Conservation (phyloP, 2,329 filamentous ascomycete species). For the Colletotrichum somersetense region DNA sequence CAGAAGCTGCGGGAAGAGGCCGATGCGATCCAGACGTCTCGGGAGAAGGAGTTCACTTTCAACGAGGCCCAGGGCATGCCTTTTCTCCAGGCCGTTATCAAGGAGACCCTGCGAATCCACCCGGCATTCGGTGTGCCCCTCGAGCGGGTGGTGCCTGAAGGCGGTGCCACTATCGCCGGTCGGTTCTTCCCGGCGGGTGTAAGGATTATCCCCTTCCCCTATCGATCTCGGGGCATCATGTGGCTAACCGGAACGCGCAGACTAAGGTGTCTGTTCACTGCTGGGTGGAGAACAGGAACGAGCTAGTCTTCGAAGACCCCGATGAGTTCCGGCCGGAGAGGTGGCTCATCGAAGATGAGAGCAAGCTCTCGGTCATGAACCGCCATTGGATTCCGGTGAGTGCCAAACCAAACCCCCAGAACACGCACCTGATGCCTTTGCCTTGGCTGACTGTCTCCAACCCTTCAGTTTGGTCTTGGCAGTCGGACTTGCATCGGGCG, state of each 20-base stretch:
- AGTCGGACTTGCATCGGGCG: slow-evolving; percentile 62
- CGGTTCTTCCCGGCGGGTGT: slow-evolving; percentile 49
- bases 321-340: slow-evolving; percentile 55
- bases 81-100: slow-evolving; percentile 65
- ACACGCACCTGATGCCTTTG: neutral
- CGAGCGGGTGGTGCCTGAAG: slow-evolving; percentile 59
- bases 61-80: slow-evolving; percentile 50
- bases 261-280: neutral
- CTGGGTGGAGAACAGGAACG: slow-evolving; percentile 42
- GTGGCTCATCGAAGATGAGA: slow-evolving; percentile 48
- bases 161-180: slow-evolving; percentile 56
- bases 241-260: neutral
- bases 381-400: slow-evolving; percentile 28
- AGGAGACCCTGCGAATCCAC: slow-evolving; percentile 65
- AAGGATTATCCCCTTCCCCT: slow-evolving; percentile 11
- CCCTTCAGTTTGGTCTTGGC: slow-evolving; percentile 60
- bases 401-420: neutral
- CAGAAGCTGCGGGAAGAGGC: slow-evolving; percentile 55
- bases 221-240: neutral
- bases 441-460: neutral
- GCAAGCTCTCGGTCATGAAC: slow-evolving; percentile 39
- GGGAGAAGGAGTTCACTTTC: slow-evolving; percentile 44
- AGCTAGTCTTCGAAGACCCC: slow-evolving; percentile 54
- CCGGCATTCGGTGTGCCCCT: slow-evolving; percentile 61
- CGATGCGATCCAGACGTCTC: slow-evolving; percentile 44